phyloP scores from a whole-genome alignment of 768 basidiomycete genomes.

The Trametopsis cervina region DNA sequence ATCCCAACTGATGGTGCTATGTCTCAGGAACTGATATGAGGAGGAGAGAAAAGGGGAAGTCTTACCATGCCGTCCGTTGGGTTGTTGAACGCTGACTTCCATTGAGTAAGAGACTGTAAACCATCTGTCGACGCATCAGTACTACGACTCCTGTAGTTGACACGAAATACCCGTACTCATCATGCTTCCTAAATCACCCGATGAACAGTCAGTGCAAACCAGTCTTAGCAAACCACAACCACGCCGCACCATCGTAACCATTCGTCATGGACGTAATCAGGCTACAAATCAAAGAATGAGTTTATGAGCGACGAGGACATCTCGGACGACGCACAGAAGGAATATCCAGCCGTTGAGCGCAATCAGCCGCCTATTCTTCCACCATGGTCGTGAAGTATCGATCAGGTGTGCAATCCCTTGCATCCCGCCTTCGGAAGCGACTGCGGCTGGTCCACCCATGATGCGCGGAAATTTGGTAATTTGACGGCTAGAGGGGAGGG shows the following conservation, averaged over 20 bases:
- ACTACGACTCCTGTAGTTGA: too few species aligned
- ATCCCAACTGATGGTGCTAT: constrained; percentile 28
- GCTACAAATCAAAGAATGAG: constrained; percentile 11
- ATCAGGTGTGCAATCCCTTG: constrained; percentile 19
- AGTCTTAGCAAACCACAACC: too few species aligned
- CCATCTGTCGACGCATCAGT: constrained; percentile 23
- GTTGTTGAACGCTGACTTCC: constrained; percentile 27
- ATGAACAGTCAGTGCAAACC: too few species aligned
- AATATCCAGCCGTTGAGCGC: constrained; percentile 24
- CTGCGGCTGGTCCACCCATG: constrained; percentile 22
- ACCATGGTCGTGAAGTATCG: constrained; percentile 16
- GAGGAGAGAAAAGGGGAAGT: too few species aligned
- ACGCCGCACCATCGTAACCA: constrained; percentile 30
- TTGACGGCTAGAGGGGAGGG: constrained; percentile 6
- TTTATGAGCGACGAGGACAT: background rate
- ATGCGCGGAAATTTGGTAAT: background rate
- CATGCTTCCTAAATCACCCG: constrained; percentile 28
- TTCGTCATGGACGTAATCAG: constrained; percentile 31
- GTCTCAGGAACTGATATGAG: constrained; percentile 2
- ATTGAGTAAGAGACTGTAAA: constrained; percentile 31
- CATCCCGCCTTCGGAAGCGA: constrained; percentile 11
- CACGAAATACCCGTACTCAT: constrained; percentile 25
- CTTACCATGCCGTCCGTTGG: constrained; percentile 25
- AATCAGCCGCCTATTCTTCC: constrained; percentile 20
- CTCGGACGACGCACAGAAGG: constrained; percentile 17